Evolutionary conservation across 2,329 filamentous ascomycete species (phyloP).

Genomic region (Neopestalotiopsis sp.): DNA sequence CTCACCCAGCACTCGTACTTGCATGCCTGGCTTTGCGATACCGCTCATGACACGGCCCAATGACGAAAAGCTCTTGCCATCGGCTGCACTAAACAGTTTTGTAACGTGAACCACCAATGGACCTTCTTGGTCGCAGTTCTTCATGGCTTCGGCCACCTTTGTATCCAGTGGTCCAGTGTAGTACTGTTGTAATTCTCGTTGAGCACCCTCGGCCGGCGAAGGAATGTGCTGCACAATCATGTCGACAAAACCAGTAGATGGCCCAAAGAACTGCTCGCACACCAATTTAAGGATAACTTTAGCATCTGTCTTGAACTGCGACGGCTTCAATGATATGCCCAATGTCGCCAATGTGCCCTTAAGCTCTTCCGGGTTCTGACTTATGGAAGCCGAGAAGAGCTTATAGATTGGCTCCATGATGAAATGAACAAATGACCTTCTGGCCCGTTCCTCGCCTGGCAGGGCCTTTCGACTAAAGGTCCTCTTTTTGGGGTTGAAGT

Average conservation of each 20-base stretch:
- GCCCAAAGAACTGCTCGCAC: constrained; percentile 94
- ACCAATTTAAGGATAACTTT: constrained; percentile 87
- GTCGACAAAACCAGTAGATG: constrained; percentile 88
- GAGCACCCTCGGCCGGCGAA: constrained; percentile 80
- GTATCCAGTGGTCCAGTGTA: constrained; percentile 91
- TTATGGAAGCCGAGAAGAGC: constrained; percentile 92
- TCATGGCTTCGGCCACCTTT: constrained; percentile 80
- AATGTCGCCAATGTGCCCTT: constrained; percentile 78
- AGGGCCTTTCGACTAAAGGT: constrained; percentile 82
- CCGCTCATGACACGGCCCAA: constrained; percentile 94
- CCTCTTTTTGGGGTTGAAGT: constrained; percentile 88
- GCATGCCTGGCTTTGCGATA: constrained; percentile 78
- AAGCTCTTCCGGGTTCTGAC: constrained; percentile 84
- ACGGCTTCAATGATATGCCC: constrained; percentile 87
- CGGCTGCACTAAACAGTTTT: constrained; percentile 87
- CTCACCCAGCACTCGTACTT: constrained; percentile 91
- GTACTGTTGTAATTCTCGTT: constrained; percentile 79
- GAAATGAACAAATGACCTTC: constrained; percentile 91
- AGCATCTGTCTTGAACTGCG: constrained; percentile 88
- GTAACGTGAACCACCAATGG: constrained; percentile 91
- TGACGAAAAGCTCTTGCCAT: constrained; percentile 89
- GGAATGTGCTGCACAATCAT: constrained; percentile 92
- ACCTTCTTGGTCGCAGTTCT: constrained; percentile 83
- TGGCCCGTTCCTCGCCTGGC: constrained; percentile 76
- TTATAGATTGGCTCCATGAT: constrained; percentile 98